phyloP scores from a whole-genome alignment of 371 early-diverging fungal species.

The Paramicrosporidium saccamoebae region DNA sequence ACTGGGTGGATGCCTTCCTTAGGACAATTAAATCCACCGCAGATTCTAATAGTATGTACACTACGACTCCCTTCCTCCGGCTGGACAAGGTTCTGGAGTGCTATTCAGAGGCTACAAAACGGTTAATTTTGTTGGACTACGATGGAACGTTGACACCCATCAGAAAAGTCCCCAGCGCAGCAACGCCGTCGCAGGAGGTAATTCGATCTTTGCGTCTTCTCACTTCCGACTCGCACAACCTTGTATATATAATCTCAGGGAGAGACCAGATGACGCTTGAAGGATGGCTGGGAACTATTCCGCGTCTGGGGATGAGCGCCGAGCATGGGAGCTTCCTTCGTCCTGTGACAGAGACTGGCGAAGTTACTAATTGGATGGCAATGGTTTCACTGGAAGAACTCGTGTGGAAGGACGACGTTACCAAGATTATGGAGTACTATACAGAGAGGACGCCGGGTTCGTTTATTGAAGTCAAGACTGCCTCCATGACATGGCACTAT shows the following conservation, averaged over 20 bases:
- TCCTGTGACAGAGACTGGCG: conserved; percentile 13
- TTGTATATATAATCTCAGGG: conserved; percentile 74
- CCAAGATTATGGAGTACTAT: conserved; percentile 44
- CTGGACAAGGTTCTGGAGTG: conserved; percentile 1
- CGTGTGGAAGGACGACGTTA: conserved; percentile 44
- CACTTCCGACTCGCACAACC: conserved; percentile 32
- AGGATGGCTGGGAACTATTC: conserved; percentile 27
- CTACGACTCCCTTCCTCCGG: conserved; percentile 2
- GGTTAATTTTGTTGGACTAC: conserved; percentile 41
- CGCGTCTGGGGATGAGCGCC: conserved; percentile 41
- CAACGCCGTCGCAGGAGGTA: conserved; percentile 22
- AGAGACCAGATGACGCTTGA: conserved; percentile 50
- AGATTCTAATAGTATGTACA: conserved; percentile 4
- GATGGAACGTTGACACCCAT: conserved; percentile 52
- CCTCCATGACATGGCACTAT: conserved; percentile 46
- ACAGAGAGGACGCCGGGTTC: conserved; percentile 61
- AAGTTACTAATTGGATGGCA: conserved; percentile 23
- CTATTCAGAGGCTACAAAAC: conserved; percentile 4
- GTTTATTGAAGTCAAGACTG: conserved; percentile 34
- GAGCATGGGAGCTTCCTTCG: conserved; percentile 57
- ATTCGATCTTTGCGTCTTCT: conserved; percentile 20
- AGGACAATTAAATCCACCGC: conserved; percentile 1
- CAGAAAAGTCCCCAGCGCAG: conserved; percentile 18
- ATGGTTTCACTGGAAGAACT: conserved; percentile 28
- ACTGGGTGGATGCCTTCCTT: conserved; percentile 1